Percentiles rank a stretch among this genome's conserved stretches.
phyloP scores from a whole-genome alignment of 352 stramenopile species.

The Pythium dissimile region DNA sequence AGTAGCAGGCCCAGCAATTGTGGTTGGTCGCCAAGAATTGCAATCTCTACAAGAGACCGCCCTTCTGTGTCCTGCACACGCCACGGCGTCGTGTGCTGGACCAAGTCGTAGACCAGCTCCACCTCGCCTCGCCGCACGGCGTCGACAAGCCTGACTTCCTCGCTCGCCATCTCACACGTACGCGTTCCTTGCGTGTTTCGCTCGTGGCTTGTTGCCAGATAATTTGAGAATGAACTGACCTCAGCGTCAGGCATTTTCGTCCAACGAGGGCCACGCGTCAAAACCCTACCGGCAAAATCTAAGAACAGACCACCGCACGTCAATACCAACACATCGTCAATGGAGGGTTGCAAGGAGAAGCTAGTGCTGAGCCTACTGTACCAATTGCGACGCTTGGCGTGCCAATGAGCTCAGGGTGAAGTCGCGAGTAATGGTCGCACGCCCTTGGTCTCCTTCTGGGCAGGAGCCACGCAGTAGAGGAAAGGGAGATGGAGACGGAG shows the following conservation, averaged over 20 bases:
- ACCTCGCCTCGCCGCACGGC: background rate
- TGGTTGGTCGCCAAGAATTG: constrained; percentile 18
- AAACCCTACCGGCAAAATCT: too few relatives aligned
- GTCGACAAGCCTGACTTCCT: background rate
- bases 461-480: too few relatives aligned
- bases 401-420: background rate
- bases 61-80: background rate
- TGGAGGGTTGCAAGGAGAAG: background rate
- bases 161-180: too few relatives aligned
- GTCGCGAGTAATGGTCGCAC: background rate
- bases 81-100: background rate
- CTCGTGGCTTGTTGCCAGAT: background rate
- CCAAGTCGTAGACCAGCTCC: background rate
- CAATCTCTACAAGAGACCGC: constrained; percentile 28
- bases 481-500: too few relatives aligned
- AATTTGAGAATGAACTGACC: background rate
- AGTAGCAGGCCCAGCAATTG: constrained; percentile 21
- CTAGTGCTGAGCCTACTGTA: background rate
- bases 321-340: background rate
- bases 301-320: background rate
- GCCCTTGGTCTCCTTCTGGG: background rate
- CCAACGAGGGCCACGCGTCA: too few relatives aligned
- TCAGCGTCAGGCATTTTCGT: too few relatives aligned
- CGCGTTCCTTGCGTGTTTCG: background rate
- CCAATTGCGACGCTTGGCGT: background rate